Evolutionary conservation across 106 monocot genomes (phyloP).

Genomic region (Platanthera guangdongensis): DNA sequence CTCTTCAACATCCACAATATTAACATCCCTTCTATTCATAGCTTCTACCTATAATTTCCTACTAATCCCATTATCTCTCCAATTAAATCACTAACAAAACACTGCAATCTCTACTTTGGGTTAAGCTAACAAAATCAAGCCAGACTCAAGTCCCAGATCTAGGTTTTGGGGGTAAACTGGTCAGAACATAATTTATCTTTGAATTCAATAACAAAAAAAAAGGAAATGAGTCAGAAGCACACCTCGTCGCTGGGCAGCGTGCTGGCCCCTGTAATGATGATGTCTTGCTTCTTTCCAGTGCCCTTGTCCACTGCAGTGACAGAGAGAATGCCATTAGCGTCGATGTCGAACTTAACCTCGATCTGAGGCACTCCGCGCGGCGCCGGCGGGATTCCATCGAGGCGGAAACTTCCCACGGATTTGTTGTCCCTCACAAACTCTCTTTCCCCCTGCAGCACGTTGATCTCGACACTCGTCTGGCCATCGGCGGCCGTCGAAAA

Average conservation of each 20-base stretch:
- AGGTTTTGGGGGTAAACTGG: not conserved
- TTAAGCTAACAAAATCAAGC: not conserved
- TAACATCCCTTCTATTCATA: too few relatives aligned
- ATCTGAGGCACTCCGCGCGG: conserved; percentile 87
- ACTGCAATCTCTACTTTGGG: too few relatives aligned
- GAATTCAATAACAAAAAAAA: not conserved
- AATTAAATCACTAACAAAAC: too few relatives aligned
- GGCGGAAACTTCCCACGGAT: conserved; percentile 77
- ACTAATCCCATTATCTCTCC: too few relatives aligned
- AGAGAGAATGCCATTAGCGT: conserved; percentile 90
- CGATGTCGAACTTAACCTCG: conserved; percentile 90
- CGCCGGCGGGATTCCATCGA: conserved; percentile 87
- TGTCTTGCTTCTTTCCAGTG: conserved; percentile 71
- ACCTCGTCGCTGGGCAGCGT: conserved; percentile 67
- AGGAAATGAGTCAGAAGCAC: not conserved
- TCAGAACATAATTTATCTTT: not conserved
- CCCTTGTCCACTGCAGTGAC: conserved; percentile 74
- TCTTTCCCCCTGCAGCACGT: conserved; percentile 86
- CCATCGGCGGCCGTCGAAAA: conserved; percentile 96
- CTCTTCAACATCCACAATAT: too few relatives aligned
- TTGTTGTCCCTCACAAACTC: conserved; percentile 92
- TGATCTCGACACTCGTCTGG: conserved; percentile 86
- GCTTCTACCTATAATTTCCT: too few relatives aligned
- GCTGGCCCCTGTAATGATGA: conserved; percentile 66
- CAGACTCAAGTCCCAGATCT: not conserved